Evolutionary conservation across 1,284 basidiomycete genomes (phyloP).

Genomic region (Pholiota adiposa): DNA sequence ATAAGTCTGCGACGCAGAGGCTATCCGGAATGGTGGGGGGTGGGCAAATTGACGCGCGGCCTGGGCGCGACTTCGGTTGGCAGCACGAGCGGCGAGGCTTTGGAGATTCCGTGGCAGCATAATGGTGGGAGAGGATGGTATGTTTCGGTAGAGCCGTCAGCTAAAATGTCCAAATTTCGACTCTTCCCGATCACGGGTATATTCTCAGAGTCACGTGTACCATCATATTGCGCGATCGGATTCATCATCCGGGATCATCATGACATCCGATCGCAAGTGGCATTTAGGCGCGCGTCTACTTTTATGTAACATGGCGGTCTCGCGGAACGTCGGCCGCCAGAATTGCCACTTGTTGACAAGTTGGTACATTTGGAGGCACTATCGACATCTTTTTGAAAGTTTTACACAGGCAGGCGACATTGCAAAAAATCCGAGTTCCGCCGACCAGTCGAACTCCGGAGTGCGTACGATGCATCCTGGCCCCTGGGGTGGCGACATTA

Average conservation of each 20-base stretch:
- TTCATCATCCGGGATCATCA: no score
- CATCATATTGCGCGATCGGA: not conserved
- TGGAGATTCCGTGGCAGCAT: constrained; percentile 48
- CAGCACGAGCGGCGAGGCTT: constrained; percentile 38
- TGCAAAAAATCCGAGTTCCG: no score
- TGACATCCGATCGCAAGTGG: no score
- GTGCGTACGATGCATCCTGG: no score
- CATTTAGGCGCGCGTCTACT: not conserved
- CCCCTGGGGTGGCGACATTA: no score
- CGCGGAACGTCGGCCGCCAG: no score
- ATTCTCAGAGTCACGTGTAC: constrained; percentile 14
- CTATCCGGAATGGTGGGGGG: constrained; percentile 49
- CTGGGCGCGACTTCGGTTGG: constrained; percentile 33
- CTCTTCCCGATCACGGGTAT: constrained; percentile 26
- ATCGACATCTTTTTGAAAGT: no score
- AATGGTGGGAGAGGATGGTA: constrained; percentile 14
- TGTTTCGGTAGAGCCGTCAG: constrained; percentile 14
- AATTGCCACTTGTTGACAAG: no score
- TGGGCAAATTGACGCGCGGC: constrained; percentile 28
- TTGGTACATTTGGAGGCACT: no score
- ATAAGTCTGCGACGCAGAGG: constrained; percentile 26
- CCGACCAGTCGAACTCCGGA: no score
- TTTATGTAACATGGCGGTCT: no score
- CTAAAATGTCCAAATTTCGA: constrained; percentile 26
- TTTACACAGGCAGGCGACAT: no score